These are phyloP conservation scores for Sarocladiaceae sp. DNA, from an alignment of 2,329 filamentous ascomycete species.

Conservation along the genomic window DNA sequence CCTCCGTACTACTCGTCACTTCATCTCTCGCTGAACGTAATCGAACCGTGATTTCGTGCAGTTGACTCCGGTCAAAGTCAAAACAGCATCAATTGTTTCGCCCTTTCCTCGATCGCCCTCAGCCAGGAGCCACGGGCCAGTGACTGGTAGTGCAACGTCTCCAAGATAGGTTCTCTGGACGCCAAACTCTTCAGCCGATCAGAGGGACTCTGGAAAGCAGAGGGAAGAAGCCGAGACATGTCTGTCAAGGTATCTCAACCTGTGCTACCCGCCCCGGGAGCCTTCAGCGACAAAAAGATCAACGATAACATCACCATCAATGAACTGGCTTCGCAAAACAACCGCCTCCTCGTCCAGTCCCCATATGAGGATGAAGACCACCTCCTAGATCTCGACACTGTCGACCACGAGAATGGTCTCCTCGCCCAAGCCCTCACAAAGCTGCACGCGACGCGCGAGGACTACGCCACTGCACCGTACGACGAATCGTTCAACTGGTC, in stretches of 20 bases:
- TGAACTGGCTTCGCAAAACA: conserved; percentile 12
- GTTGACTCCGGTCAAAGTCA: too few species aligned
- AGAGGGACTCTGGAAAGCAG: background rate
- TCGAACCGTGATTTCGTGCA: too few species aligned
- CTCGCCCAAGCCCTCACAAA: conserved; percentile 64
- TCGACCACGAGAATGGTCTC: conserved; percentile 60
- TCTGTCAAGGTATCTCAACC: background rate
- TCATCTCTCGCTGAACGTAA: too few species aligned
- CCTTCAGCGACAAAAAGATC: conserved; percentile 13
- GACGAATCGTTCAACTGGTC: conserved; percentile 71
- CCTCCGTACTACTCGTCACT: too few species aligned
- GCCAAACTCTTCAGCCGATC: background rate
- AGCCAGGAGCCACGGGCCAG: too few species aligned
- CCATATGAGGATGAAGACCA: conserved; percentile 68
- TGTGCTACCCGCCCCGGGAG: background rate
- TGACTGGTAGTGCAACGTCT: too few species aligned
- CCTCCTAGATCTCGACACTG: conserved; percentile 62
- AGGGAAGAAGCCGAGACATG: background rate
- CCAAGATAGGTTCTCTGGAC: too few species aligned
- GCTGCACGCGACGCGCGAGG: conserved; percentile 54
- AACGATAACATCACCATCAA: conserved; percentile 19
- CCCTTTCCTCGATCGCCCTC: too few species aligned
- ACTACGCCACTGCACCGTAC: conserved; percentile 76
- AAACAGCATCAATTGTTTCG: too few species aligned
- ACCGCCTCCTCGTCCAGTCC: conserved; percentile 54